Evolutionary conservation across 2,329 filamentous ascomycete genomes (phyloP), one percentile per base, ranked within the genome.

Genomic region (Calonectria naviculata): DNA sequence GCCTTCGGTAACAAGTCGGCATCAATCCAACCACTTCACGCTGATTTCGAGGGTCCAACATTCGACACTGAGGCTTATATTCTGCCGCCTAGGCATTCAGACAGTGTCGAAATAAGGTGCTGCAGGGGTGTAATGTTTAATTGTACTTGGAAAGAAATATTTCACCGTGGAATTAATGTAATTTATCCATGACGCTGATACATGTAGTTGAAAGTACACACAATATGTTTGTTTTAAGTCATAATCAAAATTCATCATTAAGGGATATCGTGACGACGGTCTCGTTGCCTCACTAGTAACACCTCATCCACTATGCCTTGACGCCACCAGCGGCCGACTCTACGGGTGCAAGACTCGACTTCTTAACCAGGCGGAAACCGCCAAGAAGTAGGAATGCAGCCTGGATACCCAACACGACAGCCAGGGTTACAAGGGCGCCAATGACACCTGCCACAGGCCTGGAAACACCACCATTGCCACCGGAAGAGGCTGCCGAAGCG

Each of bases 381-480:
- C 82, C 84, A 7, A 86, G 17, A 19, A 83, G 75, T 77, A 88
- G 80, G 49, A 87, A 78, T 17, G 87, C 78, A 12, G 80, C 85
- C 79, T 88, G 83, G 24, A 87, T 42, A 17, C 82, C 84, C 46
- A 89, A 81, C 19, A 90, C 83, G 13, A 89, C 86, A 12, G 84
- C 84, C 6, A 90, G 81, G 0, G 89, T 89, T 42, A 93, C 86
- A 74, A 95, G 82, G 49, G 95, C 94, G 52, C 94, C 92, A 62
- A 97, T 95, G 6, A 96, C 94, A 63, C 95, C 94, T 0, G 94
- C 94, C n/a, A 95, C 91, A 7, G 90, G 88, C 42, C 87, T 90
- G 62, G 92, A 93, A 31, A 97, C 88, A 63, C 83, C 81, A 24
- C 77, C 73, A 41, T 71, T 71, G 42, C 73, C 71, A 26, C 72